phyloP scores from a whole-genome alignment of 1,284 basidiomycete genomes.

The Naganishia sp. region DNA sequence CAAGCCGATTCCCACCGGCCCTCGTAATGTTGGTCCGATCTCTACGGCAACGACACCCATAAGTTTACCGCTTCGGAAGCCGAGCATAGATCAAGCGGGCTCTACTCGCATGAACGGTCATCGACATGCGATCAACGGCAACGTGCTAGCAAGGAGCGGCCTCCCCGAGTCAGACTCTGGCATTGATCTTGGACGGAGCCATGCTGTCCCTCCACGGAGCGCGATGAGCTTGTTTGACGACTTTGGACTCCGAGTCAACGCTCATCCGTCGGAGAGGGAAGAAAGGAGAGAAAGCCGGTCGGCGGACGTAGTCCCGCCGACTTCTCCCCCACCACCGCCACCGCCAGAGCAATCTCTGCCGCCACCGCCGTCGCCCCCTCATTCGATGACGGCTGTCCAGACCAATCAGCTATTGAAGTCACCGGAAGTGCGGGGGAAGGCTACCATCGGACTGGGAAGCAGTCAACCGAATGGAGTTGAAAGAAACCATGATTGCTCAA shows the following conservation, averaged over 20 bases:
- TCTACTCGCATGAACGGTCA: background rate
- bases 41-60: background rate
- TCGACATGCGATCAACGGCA: background rate
- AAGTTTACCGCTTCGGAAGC: background rate
- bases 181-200: background rate
- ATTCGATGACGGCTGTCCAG: background rate
- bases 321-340: constrained; percentile 10
- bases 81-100: background rate
- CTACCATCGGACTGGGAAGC: background rate
- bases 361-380: constrained; percentile 17
- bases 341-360: constrained; percentile 1
- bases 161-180: background rate
- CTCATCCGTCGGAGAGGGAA: background rate
- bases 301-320: background rate
- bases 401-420: constrained; percentile 1
- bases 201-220: background rate
- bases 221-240: background rate
- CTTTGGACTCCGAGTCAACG: background rate
- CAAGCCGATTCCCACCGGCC: constrained; percentile 23
- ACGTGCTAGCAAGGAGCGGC: too few relatives aligned
- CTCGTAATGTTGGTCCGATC: background rate
- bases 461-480: background rate
- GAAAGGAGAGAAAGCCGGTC: background rate
- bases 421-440: constrained; percentile 2
- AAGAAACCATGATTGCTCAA: background rate